A percentile compares a stretch with the other conserved stretches of the same genome.
phyloP scores from a whole-genome alignment of 192 early-diverging fungal genomes.

The Backusella westeae region DNA sequence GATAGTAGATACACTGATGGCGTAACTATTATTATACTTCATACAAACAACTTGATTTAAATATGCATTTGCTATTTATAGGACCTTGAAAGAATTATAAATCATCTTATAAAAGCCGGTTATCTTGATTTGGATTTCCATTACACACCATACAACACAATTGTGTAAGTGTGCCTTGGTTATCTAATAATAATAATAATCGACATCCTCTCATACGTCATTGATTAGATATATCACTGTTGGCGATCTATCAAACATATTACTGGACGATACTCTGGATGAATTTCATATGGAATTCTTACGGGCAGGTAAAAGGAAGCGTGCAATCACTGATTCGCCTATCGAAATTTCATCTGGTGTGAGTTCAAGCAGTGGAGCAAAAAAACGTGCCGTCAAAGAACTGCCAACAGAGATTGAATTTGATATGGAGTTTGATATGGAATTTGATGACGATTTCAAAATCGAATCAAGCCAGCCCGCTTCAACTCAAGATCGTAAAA shows the following conservation, averaged over 20 bases:
- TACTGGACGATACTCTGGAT: neutral
- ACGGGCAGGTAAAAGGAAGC: neutral
- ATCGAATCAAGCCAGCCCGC: neutral
- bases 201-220: neutral
- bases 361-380: neutral
- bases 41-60: neutral
- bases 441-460: neutral
- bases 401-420: neutral
- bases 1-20: neutral
- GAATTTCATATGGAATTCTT: constrained; percentile 1
- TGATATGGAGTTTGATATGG: neutral
- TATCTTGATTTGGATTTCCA: constrained; percentile 60
- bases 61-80: constrained; percentile 21
- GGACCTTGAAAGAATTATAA: constrained; percentile 59
- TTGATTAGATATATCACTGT: neutral
- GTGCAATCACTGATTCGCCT: neutral
- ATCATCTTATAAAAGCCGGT: constrained; percentile 43
- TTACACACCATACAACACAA: constrained; percentile 60
- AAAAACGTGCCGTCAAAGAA: neutral
- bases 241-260: neutral
- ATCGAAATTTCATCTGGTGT: neutral
- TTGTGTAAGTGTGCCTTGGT: constrained; percentile 44
- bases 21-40: neutral
- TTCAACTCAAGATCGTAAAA: neutral
- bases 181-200: too few species aligned